phyloP scores from a whole-genome alignment of 345 rosid genomes.

The Rhodamnia rubescens region DNA sequence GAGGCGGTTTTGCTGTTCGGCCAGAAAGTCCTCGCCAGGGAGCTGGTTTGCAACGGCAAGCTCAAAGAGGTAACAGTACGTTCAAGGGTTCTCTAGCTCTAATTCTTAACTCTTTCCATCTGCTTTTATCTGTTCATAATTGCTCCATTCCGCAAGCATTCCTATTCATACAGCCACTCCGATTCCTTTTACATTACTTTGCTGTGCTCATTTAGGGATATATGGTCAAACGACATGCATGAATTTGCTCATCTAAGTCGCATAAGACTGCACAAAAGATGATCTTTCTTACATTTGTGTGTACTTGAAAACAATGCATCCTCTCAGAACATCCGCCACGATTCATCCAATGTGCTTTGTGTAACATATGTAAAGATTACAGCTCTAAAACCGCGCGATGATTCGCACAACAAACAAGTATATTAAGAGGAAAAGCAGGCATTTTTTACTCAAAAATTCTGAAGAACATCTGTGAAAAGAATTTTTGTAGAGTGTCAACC shows the following conservation, averaged over 20 bases:
- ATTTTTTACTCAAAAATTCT: neutral
- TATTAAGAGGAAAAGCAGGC: neutral
- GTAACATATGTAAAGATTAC: neutral
- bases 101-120: neutral
- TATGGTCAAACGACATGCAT: neutral
- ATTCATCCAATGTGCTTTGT: neutral
- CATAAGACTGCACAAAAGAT: no score
- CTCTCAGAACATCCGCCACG: no score
- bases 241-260: neutral
- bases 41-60: constrained; percentile 40
- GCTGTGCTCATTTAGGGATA: neutral
- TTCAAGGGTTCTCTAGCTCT: neutral
- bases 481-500: neutral
- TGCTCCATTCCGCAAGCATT: no score
- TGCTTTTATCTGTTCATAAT: neutral
- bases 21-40: constrained; percentile 53
- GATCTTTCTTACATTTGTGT: no score
- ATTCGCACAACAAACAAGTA: neutral
- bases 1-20: constrained; percentile 83
- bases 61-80: constrained; percentile 30
- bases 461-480: neutral
- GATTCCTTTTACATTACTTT: neutral
- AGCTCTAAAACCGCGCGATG: neutral
- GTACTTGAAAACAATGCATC: no score
- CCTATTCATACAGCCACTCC: neutral